Evolutionary conservation across 441 rosid genomes (phyloP), one percentile per base, ranked within the genome.

Genomic region (Populus trichocarpa): DNA sequence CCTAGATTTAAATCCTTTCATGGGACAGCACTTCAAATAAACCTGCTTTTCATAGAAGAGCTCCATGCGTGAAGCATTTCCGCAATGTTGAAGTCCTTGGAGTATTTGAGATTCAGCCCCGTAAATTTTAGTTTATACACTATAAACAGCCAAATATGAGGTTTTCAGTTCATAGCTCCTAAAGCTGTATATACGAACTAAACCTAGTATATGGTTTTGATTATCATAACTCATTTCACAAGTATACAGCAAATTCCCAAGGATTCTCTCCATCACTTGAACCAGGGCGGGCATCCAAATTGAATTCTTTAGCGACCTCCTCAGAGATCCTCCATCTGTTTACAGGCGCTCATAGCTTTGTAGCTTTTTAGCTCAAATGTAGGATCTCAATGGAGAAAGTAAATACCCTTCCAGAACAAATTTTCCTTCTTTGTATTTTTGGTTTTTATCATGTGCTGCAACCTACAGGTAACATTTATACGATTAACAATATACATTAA

Each of bases 381-480:
- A 0, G 32, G n/a, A 25, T 8, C 3, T n/a, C 3, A 30, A 13
- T 2, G 6, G 18, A 59, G 53, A 22, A 23, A 11, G 25, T 9
- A 8, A 3, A 35, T 83, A 85, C 92, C 92, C 85, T 81, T 87
- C 92, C n/a, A 84, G 85, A 36, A 87, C 90, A 53, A 82, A 78
- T 76, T 87, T 89, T 63, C 90, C 92, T 84, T 86, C 89, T 78
- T 89, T 87, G 80, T 89, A 86, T 74, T 84, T 83, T 33, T 89
- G 90, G 80, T 61, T 77, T 81, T 84, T 79, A 10, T 86, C 92
- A 65, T 85, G 88, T 5, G 90, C 88, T 0, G 68, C 75, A 72
- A 86, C 85, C 90, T 87, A 53, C 79, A 83, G 50, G 22, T 26
- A 65, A 18, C 33, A n/a, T 25, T 5, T 2, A n/a, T 25, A 33